Base-by-base conservation (phyloP, 305 asterid species). In the Solanum hybrid region DNA sequence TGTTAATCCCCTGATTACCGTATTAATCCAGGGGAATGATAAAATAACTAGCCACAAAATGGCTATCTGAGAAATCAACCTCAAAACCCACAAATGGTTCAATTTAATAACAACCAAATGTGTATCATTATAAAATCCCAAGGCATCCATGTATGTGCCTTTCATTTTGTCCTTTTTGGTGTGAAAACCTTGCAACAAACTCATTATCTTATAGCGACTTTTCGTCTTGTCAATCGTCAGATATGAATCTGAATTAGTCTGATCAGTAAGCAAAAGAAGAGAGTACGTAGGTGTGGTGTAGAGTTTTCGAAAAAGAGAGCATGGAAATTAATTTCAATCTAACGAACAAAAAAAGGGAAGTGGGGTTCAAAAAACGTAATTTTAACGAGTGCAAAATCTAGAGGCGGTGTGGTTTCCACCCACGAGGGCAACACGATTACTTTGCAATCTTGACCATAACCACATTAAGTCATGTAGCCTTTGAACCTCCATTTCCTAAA, bases 361-460 rank as follows among this genome's bases (percentile, higher is more conserved):
- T 8, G 19, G 1, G 27, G n/a, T 5, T 2, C 2, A 2, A 27
- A 31, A 73, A 86, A 56, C 13, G 76, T 29, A 72, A 17, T 15
- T 45, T 90, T 93, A 93, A 90, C 95, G 95, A 86, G 94, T 90
- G 90, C 93, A 93, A 91, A 93, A 93, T 86, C 95, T 88, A 56
- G 95, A 88, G 40, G 95, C 94, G 75, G 94, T 93, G 92, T 93
- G 95, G 77, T 93, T 93, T 36, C 93, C 95, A 92, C 95, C 95
- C 91, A 92, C 95, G 34, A 93, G 91, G 89, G 94, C 89, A 87
- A 91, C 93, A 69, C 92, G 88, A 60, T 77, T 89, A 79, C 34
- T 85, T 77, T 88, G 88, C 73, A 88, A 56, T 60, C 92, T 89
- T n/a, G 87, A 88, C 86, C 92, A 90, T 78, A 93, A 29, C 17